These are phyloP conservation scores for Penicillium polonicum DNA, from an alignment of 2,329 filamentous ascomycete genomes.

Conservation along the genomic window DNA sequence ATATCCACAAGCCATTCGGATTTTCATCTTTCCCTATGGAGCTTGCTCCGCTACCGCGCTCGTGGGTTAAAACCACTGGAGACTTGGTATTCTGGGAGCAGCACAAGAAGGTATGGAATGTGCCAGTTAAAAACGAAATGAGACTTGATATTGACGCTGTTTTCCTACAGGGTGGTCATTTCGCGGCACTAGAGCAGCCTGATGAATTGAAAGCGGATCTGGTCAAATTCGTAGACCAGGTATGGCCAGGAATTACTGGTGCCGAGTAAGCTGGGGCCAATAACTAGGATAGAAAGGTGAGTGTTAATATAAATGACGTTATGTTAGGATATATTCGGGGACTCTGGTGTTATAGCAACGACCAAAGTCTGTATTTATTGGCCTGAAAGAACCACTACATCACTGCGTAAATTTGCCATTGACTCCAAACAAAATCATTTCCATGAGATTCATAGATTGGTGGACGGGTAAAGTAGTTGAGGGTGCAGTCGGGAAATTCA, in stretches of 20 bases:
- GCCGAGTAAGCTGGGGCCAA: not conserved
- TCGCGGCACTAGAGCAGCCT: slow-evolving; percentile 49
- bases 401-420: not conserved
- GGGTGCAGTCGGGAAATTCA: not conserved
- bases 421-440: not conserved
- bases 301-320: not conserved
- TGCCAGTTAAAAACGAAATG: not conserved
- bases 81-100: slow-evolving; percentile 40
- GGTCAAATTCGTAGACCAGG: slow-evolving; percentile 35
- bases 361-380: no score
- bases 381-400: not conserved
- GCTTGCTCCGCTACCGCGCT: slow-evolving; percentile 40
- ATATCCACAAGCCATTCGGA: slow-evolving; percentile 48
- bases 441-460: not conserved
- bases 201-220: slow-evolving; percentile 46
- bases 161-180: slow-evolving; percentile 51
- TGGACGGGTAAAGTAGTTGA: not conserved
- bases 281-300: not conserved
- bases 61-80: slow-evolving; percentile 37
- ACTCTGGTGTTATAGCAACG: not conserved
- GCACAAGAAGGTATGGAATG: slow-evolving; percentile 34
- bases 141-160: not conserved
- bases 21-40: slow-evolving; percentile 50
- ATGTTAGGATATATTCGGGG: not conserved
- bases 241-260: slow-evolving; percentile 23